These are phyloP conservation scores for Malassezia sympodialis DNA, from an alignment of 1,284 basidiomycete species.

Conservation along the genomic window DNA sequence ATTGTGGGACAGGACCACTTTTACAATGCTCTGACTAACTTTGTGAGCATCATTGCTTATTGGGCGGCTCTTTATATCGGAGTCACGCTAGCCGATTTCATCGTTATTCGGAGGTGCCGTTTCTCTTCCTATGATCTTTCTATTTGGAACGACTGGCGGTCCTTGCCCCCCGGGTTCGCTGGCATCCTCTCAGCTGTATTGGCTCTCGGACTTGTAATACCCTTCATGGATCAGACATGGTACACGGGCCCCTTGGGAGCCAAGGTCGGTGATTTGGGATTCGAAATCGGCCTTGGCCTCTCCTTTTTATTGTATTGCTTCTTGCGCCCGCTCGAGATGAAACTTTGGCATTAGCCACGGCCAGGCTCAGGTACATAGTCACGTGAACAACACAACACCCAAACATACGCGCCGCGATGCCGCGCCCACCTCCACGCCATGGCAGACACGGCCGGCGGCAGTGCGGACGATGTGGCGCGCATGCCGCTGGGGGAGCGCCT, in stretches of 20 bases:
- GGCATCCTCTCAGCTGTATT: conserved; percentile 43
- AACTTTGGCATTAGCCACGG: conserved; percentile 11
- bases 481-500: conserved; percentile 74
- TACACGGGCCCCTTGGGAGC: conserved; percentile 40
- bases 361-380: background rate
- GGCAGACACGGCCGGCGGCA: conserved; percentile 4
- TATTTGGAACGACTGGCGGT: conserved; percentile 54
- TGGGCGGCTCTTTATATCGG: conserved; percentile 59
- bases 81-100: conserved; percentile 57
- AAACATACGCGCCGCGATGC: conserved; percentile 1
- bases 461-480: conserved; percentile 69
- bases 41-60: conserved; percentile 57
- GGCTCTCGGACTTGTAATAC: conserved; percentile 37
- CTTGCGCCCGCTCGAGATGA: conserved; percentile 37
- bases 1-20: conserved; percentile 60
- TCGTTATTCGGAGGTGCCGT: conserved; percentile 54
- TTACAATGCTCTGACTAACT: conserved; percentile 54
- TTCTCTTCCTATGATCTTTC: conserved; percentile 54
- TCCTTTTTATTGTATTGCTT: conserved; percentile 40
- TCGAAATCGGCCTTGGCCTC: conserved; percentile 46
- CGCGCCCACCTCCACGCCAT: conserved; percentile 1
- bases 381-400: conserved; percentile 9
- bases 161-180: conserved; percentile 56
- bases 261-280: conserved; percentile 46
- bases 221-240: conserved; percentile 45